Base-by-base conservation (phyloP, 1,284 basidiomycete species). In the Sanghuangporus weigelae region DNA sequence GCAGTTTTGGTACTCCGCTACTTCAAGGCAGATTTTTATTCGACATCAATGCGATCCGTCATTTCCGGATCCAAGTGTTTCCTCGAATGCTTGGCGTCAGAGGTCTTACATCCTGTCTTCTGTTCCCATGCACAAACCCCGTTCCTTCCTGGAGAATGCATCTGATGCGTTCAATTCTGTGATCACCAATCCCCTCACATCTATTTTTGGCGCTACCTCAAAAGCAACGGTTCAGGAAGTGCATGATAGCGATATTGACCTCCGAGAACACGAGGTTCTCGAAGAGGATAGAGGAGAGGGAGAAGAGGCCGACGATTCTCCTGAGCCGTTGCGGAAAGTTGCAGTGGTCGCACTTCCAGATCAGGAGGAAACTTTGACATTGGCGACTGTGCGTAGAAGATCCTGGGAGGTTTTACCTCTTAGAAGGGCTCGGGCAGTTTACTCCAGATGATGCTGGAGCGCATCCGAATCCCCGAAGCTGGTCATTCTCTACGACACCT, bases 281-380 rank as follows among this genome's bases (percentile, higher is more conserved):
- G 90, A 92, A 67, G 84, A 87, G 68, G 90, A 93, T 62, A 80
- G 85, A 21, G 84, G 82, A 4, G 88, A 89, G 71, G 90, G 90
- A 65, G 86, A 82, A 2, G 89, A 91, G 71, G 82, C 84, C 2
- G 90, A 93, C 69, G 87, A 93, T 71, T 86, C 87, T 12, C 77
- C 77, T 3, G 86, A 90, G 54, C 70, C 63, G 39, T 65, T 73
- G 14, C 74, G 84, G 39, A 68, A 71, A 19, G 75, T 84, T 35
- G 73, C 79, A 38, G 75, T 83, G 21, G 67, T 85, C 2, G 72
- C 73, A 4, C 66, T 77, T 16, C 68, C 71, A 61, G 55, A 59
- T 23, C 36, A 42, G 48, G 66, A 64, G 21, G 68, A 71, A 16
- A 58, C 54, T 11, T 66, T 72, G 46, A 71, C 71, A n/a, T 70